Evolutionary conservation across 1,139 yeast species (phyloP), one percentile per base, ranked within the genome.

Genomic region (Magnusiomyces ingens): DNA sequence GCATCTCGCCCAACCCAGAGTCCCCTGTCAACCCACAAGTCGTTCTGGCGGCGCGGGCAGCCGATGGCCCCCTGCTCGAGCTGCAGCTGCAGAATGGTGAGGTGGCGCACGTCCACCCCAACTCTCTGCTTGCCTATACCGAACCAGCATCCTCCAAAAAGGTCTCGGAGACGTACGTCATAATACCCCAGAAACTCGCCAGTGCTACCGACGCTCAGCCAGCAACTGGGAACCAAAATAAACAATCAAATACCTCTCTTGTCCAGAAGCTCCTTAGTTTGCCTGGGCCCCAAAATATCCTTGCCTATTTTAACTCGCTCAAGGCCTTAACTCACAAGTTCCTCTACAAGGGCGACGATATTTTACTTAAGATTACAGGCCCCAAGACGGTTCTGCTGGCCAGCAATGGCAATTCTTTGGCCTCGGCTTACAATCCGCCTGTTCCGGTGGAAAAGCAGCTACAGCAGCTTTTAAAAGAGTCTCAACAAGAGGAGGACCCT

Each of bases 21-120:
- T 26, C 47, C 8, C 47, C 36, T n/a, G 17, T 45, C 5, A 45
- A 45, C 18, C 48, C 48, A 17, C 48, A 45, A n/a, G 26, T 45
- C 32, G 48, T 40, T 6, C 11, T 45, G n/a, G 13, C 41, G 2
- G 19, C 37, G 18, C 15, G 38, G 8, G 12, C 47, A 2, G 37
- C 47, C 2, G 17, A 15, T n/a, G 37, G 19, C 8, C 17, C 38
- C 15, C 17, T 44, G 18, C 19, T 44, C 15, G 37, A 22, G 11
- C 21, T 44, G 18, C 8, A 26, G 17, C 37, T 44, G 17, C 18
- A 26, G 8, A 2, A 44, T 12, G 18, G 19, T 29, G 47, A 44
- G 22, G 12, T 13, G 26, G 32, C 32, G 15, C 22, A 26, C 22
- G 37, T 44, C 12, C 47, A 44, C n/a, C 47, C 47, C 2, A 19